A percentile compares a stretch with the other conserved stretches of the same genome.
phyloP scores from a whole-genome alignment of 2,329 filamentous ascomycete genomes.

The Sporothrix globosa region DNA sequence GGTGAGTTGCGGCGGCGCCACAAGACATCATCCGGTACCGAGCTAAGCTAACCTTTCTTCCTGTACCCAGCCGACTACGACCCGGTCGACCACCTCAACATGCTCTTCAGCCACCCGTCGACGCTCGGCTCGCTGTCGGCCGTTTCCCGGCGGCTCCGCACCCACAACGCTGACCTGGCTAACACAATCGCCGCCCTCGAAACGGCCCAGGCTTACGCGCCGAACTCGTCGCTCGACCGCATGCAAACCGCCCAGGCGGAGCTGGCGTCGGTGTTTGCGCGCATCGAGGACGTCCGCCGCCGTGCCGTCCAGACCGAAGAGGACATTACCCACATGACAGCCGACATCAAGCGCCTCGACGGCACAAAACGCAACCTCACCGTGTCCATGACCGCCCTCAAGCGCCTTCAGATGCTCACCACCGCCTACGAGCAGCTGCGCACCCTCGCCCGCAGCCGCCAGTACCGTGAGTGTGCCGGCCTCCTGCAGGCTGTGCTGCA shows the following conservation, averaged over 20 bases:
- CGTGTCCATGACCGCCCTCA: conserved; percentile 95
- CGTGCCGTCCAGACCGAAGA: conserved; percentile 90
- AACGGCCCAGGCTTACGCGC: conserved; percentile 79
- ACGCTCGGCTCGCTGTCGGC: conserved; percentile 75
- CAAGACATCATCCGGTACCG: not conserved
- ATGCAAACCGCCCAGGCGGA: conserved; percentile 92
- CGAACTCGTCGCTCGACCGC: conserved; percentile 83
- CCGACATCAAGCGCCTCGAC: conserved; percentile 96
- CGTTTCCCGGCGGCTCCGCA: conserved; percentile 73
- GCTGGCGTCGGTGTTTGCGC: conserved; percentile 85
- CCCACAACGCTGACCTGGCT: conserved; percentile 81
- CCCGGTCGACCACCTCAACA: conserved; percentile 88
- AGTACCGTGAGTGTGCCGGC: conserved; percentile 94
- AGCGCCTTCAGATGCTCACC: conserved; percentile 96
- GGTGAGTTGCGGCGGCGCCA: conserved; percentile 29
- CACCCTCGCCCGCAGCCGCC: conserved; percentile 77
- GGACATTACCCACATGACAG: conserved; percentile 97
- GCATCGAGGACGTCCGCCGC: conserved; percentile 90
- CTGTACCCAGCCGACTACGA: conserved; percentile 46
- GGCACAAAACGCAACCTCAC: conserved; percentile 96
- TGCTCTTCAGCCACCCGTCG: conserved; percentile 87
- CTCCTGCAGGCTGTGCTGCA: conserved; percentile 93
- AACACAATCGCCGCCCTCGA: conserved; percentile 73
- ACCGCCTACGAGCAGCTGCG: conserved; percentile 97
- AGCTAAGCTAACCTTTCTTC: not conserved